Evolutionary conservation across 805 yeast genomes (phyloP).

Genomic region (Ogataea ganodermae): DNA sequence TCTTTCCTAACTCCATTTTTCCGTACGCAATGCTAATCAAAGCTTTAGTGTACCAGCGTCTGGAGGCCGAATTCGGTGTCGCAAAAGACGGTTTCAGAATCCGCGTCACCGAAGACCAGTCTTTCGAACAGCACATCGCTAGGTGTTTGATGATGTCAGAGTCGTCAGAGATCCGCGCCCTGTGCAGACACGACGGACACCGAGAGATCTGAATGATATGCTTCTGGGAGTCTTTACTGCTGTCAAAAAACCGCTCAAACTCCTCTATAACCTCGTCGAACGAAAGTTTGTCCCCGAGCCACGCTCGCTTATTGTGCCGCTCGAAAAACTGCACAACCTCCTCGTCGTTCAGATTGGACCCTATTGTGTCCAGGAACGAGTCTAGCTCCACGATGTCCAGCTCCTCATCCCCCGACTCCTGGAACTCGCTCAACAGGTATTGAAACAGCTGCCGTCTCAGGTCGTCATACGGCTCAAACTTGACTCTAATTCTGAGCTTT

Average conservation of each 20-base stretch:
- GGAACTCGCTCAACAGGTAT: conserved; percentile 49
- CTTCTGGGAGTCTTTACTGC: conserved; percentile 12
- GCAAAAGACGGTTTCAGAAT: conserved; percentile 68
- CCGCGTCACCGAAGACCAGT: conserved; percentile 69
- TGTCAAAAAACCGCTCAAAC: conserved; percentile 45
- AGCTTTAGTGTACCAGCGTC: conserved; percentile 85
- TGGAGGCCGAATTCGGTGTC: conserved; percentile 77
- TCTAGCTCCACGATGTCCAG: conserved; percentile 62
- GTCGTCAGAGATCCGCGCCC: conserved; percentile 57
- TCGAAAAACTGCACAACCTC: conserved; percentile 58
- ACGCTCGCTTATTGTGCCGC: conserved; percentile 44
- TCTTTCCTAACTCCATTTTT: conserved; percentile 78
- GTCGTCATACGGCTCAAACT: conserved; percentile 65
- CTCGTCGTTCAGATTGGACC: conserved; percentile 54
- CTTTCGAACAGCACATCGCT: conserved; percentile 80
- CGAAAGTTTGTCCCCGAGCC: conserved; percentile 56
- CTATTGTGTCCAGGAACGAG: conserved; percentile 64
- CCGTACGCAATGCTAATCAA: conserved; percentile 87
- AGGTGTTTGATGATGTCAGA: conserved; percentile 81
- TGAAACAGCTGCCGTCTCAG: conserved; percentile 73
- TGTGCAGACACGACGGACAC: conserved; percentile 79
- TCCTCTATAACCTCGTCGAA: conserved; percentile 47
- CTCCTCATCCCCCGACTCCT: conserved; percentile 47
- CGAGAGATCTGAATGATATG: conserved; percentile 60
- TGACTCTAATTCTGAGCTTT: conserved; percentile 56